Base-by-base conservation (phyloP, 1,284 basidiomycete species). In the Exobasidium rhododendri region DNA sequence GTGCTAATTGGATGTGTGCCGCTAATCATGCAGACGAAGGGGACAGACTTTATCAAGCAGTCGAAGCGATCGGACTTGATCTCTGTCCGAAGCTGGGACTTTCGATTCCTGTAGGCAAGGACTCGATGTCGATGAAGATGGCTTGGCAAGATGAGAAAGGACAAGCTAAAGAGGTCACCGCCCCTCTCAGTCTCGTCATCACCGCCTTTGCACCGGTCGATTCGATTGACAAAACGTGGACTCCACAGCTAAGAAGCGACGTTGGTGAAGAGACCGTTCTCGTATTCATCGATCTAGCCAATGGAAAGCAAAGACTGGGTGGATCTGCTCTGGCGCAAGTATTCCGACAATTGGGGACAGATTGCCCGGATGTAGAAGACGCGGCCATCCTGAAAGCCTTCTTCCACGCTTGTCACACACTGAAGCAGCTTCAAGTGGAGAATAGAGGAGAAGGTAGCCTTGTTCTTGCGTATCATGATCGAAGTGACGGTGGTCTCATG, bases 71-170 rank as follows among this genome's bases (percentile, higher is more conserved):
- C 53, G 94, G 96, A 10, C 85, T 94, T 83, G 92, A 96, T 65
- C 83, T 99, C 11, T 98, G 96, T 80, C 94, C 94, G n/a, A 87
- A 86, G 24, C 85, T 99, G 13, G 94, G 94, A 11, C 83, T 98
- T 24, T 90, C 92, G 26, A 92, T 99, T 56, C 96, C 94, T 0
- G 94, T 98, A 35, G 94, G 96, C 31, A 99, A 99, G 82, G 94
- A 99, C 81, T 97, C 93, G 2, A 97, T 99, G 96, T 94, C 91
- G 32, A 99, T 98, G 94, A 89, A 90, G 64, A 98, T 97, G 94
- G 89, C 88, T 72, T 99, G 94, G 94, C 68, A 82, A 24, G 81
- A 80, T 46, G 84, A 79, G 58, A 64, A 61, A 81, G 59, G 68
- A n/a, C 66, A 68, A 50, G n/a, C 47, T 49, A 88, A 87, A 64